Conservation (phyloP, 2,329 filamentous ascomycete genomes). For the Cercospora zeae-maydis region DNA sequence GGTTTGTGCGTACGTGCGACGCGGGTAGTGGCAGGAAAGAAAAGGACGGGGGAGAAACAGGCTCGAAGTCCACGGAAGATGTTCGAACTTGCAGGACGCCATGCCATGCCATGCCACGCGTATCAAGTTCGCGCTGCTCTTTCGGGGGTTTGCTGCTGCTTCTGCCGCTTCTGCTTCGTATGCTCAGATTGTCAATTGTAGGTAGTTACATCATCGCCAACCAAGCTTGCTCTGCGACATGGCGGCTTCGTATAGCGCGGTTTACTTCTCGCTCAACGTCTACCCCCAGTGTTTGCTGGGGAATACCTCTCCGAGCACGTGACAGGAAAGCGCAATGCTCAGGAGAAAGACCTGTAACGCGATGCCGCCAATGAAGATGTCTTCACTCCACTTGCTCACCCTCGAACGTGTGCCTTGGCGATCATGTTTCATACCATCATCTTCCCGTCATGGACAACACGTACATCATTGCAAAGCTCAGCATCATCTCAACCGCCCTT, state of each 20-base stretch:
- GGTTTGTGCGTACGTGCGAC: too few species aligned
- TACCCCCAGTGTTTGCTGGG: neutral
- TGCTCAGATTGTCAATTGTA: slow-evolving; percentile 1
- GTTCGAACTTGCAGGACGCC: neutral
- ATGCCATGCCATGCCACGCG: too few species aligned
- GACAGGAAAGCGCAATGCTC: neutral
- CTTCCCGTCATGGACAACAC: neutral
- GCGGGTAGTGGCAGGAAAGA: too few species aligned
- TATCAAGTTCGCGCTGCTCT: neutral
- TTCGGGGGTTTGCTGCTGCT: neutral
- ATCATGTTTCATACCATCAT: slow-evolving; percentile 4
- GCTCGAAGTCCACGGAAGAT: too few species aligned
- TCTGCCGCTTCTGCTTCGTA: neutral
- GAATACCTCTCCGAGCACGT: neutral
- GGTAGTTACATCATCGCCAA: neutral
- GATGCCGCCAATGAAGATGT: neutral
- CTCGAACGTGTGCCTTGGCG: neutral
- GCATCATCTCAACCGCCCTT: neutral
- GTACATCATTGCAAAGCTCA: neutral
- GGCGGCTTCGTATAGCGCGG: neutral
- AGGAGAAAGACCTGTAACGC: neutral
- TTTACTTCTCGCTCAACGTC: neutral
- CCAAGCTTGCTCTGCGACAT: neutral
- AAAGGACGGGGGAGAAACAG: too few species aligned
- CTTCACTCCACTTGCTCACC: neutral